Conservation (phyloP, 768 basidiomycete species). For the Boletus sp. region DNA sequence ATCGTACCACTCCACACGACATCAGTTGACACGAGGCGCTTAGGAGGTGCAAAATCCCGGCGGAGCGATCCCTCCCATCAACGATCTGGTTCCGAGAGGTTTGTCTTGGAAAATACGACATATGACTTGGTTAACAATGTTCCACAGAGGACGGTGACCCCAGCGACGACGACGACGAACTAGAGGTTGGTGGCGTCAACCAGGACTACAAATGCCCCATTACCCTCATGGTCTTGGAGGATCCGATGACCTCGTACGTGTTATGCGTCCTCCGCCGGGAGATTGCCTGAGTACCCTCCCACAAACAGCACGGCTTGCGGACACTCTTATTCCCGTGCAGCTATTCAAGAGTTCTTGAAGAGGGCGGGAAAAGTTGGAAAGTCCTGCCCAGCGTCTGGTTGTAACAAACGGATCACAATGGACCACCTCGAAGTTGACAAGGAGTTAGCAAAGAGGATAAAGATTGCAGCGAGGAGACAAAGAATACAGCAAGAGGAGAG, state of each 20-base stretch:
- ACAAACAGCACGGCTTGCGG: slow-evolving; percentile 57
- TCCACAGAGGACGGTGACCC: slow-evolving; percentile 70
- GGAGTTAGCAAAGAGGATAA: slow-evolving; percentile 60
- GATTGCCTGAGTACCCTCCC: not conserved
- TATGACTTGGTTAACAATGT: not conserved
- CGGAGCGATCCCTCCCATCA: slow-evolving; percentile 71
- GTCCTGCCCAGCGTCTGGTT: slow-evolving; percentile 72
- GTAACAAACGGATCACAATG: slow-evolving; percentile 54
- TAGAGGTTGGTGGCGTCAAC: slow-evolving; percentile 83
- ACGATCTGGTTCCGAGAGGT: slow-evolving; percentile 71
- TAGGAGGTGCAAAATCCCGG: slow-evolving; percentile 69
- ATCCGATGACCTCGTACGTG: slow-evolving; percentile 82
- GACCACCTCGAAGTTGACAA: slow-evolving; percentile 51
- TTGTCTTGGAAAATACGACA: not conserved
- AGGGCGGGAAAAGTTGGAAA: slow-evolving; percentile 31
- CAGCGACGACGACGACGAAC: slow-evolving; percentile 82
- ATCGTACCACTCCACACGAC: not conserved
- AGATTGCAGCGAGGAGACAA: slow-evolving; percentile 52
- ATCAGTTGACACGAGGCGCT: slow-evolving; percentile 6
- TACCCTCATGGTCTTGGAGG: slow-evolving; percentile 56
- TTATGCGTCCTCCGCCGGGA: not conserved
- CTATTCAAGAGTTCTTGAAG: slow-evolving; percentile 64
- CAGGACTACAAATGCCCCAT: slow-evolving; percentile 86
- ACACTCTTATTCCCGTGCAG: slow-evolving; percentile 77
- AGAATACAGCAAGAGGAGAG: slow-evolving; percentile 38